Evolutionary conservation across 345 rosid genomes (phyloP).

Genomic region (Sonneratia caseolaris): DNA sequence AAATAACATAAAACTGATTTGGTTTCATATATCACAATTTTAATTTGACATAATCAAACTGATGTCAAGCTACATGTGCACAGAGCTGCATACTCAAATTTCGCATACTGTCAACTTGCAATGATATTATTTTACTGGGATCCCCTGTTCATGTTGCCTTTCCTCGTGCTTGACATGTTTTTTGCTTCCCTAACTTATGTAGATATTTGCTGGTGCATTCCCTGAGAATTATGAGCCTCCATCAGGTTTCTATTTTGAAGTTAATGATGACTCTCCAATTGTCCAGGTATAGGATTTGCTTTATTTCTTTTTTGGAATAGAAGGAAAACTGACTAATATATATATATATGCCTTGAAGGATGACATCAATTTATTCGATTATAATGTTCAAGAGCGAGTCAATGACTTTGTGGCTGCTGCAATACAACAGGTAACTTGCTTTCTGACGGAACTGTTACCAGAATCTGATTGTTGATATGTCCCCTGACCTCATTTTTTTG

Average conservation of each 20-base stretch:
- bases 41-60: background rate
- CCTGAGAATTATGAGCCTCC: conserved; percentile 92
- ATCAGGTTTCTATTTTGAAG: conserved; percentile 85
- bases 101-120: background rate
- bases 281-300: conserved; percentile 53
- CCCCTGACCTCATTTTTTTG: background rate
- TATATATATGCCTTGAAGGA: conserved; percentile 45
- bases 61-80: background rate
- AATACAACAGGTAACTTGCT: conserved; percentile 55
- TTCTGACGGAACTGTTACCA: background rate
- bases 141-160: background rate
- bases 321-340: background rate
- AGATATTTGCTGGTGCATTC: conserved; percentile 97
- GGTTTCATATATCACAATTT: background rate
- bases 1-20: background rate
- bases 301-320: conserved; percentile 5
- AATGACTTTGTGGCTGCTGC: conserved; percentile 92
- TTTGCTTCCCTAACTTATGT: conserved; percentile 13
- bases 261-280: conserved; percentile 59
- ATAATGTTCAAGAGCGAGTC: conserved; percentile 91
- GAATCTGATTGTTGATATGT: background rate
- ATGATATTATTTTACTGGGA: background rate
- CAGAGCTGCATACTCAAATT: background rate
- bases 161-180: background rate
- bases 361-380: conserved; percentile 66